These are phyloP conservation scores for Backusella liffmaniae DNA, from an alignment of 192 early-diverging fungal species.

Conservation along the genomic window DNA sequence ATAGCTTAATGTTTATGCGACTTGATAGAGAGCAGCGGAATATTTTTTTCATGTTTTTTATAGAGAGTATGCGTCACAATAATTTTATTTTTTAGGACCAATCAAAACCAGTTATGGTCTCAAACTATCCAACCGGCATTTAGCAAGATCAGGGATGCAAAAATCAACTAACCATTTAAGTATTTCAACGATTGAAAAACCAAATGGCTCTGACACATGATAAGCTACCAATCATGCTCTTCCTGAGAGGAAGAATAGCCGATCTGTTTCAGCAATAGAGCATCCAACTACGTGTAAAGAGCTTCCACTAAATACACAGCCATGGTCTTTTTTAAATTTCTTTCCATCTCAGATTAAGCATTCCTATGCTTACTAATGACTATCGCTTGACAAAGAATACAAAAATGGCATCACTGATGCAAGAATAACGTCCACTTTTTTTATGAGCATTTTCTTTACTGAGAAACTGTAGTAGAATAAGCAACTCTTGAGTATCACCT, in stretches of 20 bases:
- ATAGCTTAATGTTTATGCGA: conserved; percentile 2
- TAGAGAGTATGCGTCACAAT: neutral
- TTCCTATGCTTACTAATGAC: no score
- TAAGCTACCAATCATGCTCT: neutral
- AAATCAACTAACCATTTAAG: neutral
- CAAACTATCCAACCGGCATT: neutral
- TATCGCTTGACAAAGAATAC: no score
- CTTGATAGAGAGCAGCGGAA: neutral
- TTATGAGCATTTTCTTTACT: no score
- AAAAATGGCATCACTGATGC: no score
- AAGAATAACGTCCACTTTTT: no score
- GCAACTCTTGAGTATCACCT: no score
- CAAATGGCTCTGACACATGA: neutral
- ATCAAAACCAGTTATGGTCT: neutral
- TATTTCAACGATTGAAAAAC: neutral
- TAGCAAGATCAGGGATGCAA: neutral
- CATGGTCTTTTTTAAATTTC: no score
- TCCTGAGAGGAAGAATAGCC: neutral
- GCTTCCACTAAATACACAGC: neutral
- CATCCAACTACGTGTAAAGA: no score
- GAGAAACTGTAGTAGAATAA: no score
- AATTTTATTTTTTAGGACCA: neutral
- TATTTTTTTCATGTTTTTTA: neutral
- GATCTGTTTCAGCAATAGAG: neutral
- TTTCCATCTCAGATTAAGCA: no score